Percentiles rank a stretch among this genome's conserved stretches.
Conservation (phyloP, 768 basidiomycete species). For the Phylloporus sp. region DNA sequence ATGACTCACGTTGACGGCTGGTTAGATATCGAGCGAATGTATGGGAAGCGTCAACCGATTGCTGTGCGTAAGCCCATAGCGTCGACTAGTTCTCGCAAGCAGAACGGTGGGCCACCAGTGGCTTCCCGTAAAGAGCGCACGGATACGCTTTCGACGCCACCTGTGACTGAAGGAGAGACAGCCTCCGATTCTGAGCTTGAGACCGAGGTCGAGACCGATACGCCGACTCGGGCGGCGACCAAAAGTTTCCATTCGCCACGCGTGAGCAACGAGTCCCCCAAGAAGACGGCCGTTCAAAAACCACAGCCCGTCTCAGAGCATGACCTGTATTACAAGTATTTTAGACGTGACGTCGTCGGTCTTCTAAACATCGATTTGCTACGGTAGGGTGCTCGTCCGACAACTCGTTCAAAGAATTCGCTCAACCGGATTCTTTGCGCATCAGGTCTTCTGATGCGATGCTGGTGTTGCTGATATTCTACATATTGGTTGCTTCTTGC, state of each 20-base stretch:
- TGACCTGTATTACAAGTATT: constrained; percentile 86
- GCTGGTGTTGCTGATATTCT: constrained; percentile 68
- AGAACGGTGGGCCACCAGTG: constrained; percentile 8
- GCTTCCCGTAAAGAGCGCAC: constrained; percentile 19
- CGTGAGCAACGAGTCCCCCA: constrained; percentile 7
- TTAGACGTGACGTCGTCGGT: constrained; percentile 80
- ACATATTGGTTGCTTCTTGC: constrained; percentile 55
- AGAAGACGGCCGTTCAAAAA: neutral
- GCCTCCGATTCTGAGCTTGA: constrained; percentile 68
- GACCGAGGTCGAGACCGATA: constrained; percentile 54
- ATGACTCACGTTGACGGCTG: neutral
- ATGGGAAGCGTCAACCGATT: constrained; percentile 88
- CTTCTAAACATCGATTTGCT: constrained; percentile 80
- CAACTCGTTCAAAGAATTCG: constrained; percentile 1
- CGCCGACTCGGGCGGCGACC: constrained; percentile 7
- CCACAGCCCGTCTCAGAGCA: constrained; percentile 64
- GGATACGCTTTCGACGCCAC: constrained; percentile 48
- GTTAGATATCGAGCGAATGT: constrained; percentile 87
- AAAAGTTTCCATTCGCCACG: neutral
- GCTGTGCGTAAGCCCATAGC: constrained; percentile 72
- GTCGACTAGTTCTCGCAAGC: constrained; percentile 18
- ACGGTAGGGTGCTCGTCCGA: constrained; percentile 47
- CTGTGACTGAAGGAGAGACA: constrained; percentile 67
- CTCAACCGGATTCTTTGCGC: constrained; percentile 19
- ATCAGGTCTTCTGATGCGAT: constrained; percentile 79